Percentiles rank a stretch among this genome's conserved stretches.
phyloP scores from a whole-genome alignment of 23 red algal genomes.

The Porphyridium purpureum region DNA sequence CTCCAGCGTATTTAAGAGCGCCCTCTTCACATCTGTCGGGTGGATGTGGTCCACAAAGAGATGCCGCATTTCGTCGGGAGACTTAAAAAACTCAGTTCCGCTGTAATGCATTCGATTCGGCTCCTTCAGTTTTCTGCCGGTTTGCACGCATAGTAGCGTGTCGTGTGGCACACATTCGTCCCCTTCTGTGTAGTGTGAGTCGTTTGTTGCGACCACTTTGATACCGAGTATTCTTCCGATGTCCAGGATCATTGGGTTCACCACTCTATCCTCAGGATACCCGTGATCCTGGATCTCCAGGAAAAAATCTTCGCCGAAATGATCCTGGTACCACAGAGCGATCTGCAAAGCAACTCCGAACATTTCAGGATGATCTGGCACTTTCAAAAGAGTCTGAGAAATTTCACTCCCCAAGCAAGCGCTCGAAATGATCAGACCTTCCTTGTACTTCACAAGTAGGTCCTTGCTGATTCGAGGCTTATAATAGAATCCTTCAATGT shows the following conservation, averaged over 20 bases:
- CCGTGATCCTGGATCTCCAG: conserved; percentile 95
- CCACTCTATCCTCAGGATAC: conserved; percentile 42
- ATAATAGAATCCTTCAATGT: conserved; percentile 51
- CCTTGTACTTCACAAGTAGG: conserved; percentile 45
- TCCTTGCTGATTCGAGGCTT: conserved; percentile 79
- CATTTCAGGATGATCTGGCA: conserved; percentile 6
- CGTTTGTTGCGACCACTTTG: conserved; percentile 75
- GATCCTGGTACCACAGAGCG: conserved; percentile 81
- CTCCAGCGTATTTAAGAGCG: conserved; percentile 49
- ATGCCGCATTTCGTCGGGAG: conserved; percentile 61
- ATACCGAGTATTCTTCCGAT: conserved; percentile 43
- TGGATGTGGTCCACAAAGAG: conserved; percentile 53
- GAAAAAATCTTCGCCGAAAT: conserved; percentile 83
- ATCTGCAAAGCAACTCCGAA: conserved; percentile 32
- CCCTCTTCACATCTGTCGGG: conserved; percentile 13
- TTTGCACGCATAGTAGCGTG: conserved; percentile 83
- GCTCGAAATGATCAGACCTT: conserved; percentile 72
- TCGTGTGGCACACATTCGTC: conserved; percentile 75
- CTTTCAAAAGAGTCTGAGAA: conserved; percentile 25
- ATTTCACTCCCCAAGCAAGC: conserved; percentile 86
- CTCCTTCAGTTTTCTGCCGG: conserved; percentile 59
- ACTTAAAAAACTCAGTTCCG: conserved; percentile 85
- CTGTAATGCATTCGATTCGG: conserved; percentile 65
- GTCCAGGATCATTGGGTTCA: conserved; percentile 30
- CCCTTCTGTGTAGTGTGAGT: conserved; percentile 79